Conservation (phyloP, 768 basidiomycete species). For the Hydnomerulius pinastri region DNA sequence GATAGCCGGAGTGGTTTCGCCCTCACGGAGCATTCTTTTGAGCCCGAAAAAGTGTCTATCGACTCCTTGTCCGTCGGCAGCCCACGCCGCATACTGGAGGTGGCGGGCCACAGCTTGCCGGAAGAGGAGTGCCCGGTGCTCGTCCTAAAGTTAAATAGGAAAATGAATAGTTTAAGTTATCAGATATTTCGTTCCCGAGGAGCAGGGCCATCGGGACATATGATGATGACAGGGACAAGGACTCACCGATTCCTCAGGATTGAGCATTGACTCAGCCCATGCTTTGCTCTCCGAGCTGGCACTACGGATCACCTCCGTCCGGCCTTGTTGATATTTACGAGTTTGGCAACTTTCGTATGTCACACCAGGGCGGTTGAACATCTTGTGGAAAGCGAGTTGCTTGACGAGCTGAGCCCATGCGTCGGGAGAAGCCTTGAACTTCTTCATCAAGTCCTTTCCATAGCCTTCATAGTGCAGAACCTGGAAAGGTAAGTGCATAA, state of each 20-base stretch:
- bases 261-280: constrained; percentile 90
- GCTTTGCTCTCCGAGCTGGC: constrained; percentile 80
- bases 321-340: constrained; percentile 83
- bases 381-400: constrained; percentile 93
- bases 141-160: constrained; percentile 40
- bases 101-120: constrained; percentile 78
- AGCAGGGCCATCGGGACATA: background rate
- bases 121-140: constrained; percentile 66
- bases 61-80: constrained; percentile 92
- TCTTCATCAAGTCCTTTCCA: constrained; percentile 87
- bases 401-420: constrained; percentile 95
- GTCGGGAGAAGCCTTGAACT: constrained; percentile 82
- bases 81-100: constrained; percentile 85
- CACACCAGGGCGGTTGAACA: constrained; percentile 71
- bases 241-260: constrained; percentile 50
- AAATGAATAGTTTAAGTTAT: background rate
- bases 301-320: constrained; percentile 94
- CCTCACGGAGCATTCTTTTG: constrained; percentile 74
- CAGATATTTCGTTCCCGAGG: background rate
- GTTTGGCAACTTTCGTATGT: constrained; percentile 96
- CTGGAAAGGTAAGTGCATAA: constrained; percentile 31
- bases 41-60: constrained; percentile 95
- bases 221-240: background rate
- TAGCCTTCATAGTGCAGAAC: constrained; percentile 86
- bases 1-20: constrained; percentile 71